Percentiles rank a stretch among this genome's conserved stretches.
Conservation (phyloP, 805 yeast genomes). For the Zygosaccharomyces lentus region DNA sequence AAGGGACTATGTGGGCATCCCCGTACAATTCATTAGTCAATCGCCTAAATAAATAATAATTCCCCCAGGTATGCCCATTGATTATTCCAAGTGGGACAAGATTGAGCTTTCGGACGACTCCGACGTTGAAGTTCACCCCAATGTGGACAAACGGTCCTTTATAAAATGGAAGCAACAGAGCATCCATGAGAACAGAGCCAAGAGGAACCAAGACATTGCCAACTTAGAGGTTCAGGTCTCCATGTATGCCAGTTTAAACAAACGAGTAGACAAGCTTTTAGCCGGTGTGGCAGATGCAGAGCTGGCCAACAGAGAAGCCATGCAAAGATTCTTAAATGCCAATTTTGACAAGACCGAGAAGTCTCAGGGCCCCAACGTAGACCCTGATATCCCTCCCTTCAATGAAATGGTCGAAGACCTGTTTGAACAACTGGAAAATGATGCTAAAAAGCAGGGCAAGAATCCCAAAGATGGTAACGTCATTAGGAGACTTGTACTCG, state of each 20-base stretch:
- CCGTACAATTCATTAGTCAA: background rate
- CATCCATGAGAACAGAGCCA: slow-evolving; percentile 86
- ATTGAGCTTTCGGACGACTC: slow-evolving; percentile 95
- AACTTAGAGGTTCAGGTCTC: slow-evolving; percentile 70
- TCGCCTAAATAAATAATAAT: background rate
- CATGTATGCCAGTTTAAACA: slow-evolving; percentile 73
- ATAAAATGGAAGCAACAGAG: slow-evolving; percentile 96
- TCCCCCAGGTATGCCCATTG: slow-evolving; percentile 60
- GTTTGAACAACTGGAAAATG: slow-evolving; percentile 68
- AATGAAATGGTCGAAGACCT: slow-evolving; percentile 92
- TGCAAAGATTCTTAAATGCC: slow-evolving; percentile 43
- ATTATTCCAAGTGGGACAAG: slow-evolving; percentile 97
- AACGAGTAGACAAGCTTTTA: slow-evolving; percentile 64
- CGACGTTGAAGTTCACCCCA: slow-evolving; percentile 96
- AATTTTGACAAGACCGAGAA: slow-evolving; percentile 58
- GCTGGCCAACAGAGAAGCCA: slow-evolving; percentile 27
- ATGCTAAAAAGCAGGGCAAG: slow-evolving; percentile 46
- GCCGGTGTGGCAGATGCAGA: slow-evolving; percentile 38
- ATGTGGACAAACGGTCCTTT: slow-evolving; percentile 89
- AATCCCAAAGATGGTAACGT: slow-evolving; percentile 41
- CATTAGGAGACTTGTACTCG: slow-evolving; percentile 37
- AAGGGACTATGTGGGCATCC: background rate
- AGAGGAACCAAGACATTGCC: slow-evolving; percentile 72
- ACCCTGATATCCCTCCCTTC: slow-evolving; percentile 56
- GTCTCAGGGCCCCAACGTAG: slow-evolving; percentile 43